Conservation (phyloP, 306 rosid species). For the Quercus parvula region DNA sequence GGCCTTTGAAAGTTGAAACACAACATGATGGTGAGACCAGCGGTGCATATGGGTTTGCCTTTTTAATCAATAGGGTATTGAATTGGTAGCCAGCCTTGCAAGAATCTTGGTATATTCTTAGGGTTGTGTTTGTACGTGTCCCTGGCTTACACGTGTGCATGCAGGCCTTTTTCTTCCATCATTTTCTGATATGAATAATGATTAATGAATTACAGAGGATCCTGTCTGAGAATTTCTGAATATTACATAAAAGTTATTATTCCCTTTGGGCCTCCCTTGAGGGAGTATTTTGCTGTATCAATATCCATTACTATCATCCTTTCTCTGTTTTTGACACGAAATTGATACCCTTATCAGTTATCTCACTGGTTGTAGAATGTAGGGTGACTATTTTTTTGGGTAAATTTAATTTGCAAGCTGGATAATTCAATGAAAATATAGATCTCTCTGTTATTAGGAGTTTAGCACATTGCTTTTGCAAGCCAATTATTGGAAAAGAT, state of each 20-base stretch:
- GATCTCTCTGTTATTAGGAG: no score
- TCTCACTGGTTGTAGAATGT: background rate
- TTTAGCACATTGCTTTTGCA: no score
- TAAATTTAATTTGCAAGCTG: no score
- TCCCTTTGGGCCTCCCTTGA: background rate
- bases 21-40: slow-evolving; percentile 44
- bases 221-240: background rate
- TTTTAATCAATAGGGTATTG: slow-evolving; percentile 14
- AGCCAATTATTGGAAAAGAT: no score
- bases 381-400: background rate
- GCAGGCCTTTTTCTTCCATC: background rate
- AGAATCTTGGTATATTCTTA: slow-evolving; percentile 47
- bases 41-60: slow-evolving; percentile 35
- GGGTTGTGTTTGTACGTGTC: slow-evolving; percentile 9
- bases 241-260: background rate
- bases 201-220: background rate
- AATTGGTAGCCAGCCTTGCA: slow-evolving; percentile 49
- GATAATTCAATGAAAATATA: no score
- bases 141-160: slow-evolving; percentile 19
- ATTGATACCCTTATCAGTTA: background rate
- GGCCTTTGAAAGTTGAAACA: background rate
- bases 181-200: background rate
- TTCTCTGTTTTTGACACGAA: background rate
- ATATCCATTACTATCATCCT: background rate
- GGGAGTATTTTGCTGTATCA: slow-evolving; percentile 4